Base-by-base conservation (phyloP, 805 yeast genomes). In the Cyberlindnera veronae region DNA sequence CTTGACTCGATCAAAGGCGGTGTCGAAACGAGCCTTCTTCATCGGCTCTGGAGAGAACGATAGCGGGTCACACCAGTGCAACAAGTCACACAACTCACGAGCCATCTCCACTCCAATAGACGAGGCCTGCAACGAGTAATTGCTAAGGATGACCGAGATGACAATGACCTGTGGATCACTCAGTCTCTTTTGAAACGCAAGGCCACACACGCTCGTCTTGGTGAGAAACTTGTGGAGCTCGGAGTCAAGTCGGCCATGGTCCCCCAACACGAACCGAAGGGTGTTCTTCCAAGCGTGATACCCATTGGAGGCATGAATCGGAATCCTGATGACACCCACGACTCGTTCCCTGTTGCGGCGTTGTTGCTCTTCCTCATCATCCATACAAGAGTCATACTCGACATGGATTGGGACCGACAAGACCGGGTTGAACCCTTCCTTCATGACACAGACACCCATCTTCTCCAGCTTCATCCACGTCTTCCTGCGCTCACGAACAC, bases 141-240 rank as follows among this genome's bases (percentile, higher is more conserved):
- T 27, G n/a, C 17, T 10, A 12, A 39, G 14, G 10, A 30, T 19
- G 8, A 33, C 12, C 12, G 35, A 40, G 4, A 35, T 15, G 13
- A 32, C 39, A 15, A 28, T 14, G 3, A 18, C 31, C 8, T 20
- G n/a, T 5, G 20, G 32, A n/a, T 15, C 27, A 4, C 29, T 15
- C 11, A 12, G 18, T 24, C 23, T 15, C 31, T 34, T 40, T 17
- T 40, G 36, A 18, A 40, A 36, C 5, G 27, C 30, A 24, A 40
- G 14, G 1, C 44, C 44, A 28, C 32, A 23, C 8, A 40, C 35
- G 4, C 39, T 23, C 3, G 19, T n/a, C 27, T 40, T 40, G 11
- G 24, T 15, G 22, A 40, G 30, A n/a, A 17, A 40, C 10, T 24
- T 20, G 3, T 36, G 10, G 3, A 27, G 4, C 20, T 32, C 34